Conservation (phyloP, 83 land plant species). For the Thuja plicata region DNA sequence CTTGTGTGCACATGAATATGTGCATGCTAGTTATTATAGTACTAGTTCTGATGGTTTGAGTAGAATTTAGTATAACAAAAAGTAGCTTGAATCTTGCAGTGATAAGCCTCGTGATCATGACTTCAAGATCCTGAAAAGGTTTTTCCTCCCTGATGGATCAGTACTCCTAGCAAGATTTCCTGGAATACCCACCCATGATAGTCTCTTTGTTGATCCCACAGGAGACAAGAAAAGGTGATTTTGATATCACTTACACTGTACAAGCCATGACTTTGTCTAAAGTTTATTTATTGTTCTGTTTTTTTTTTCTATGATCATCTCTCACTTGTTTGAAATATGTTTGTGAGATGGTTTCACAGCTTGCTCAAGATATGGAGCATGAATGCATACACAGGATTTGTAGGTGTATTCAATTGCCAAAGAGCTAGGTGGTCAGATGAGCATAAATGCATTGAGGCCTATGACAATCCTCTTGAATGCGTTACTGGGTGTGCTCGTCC, state of each 20-base stretch:
- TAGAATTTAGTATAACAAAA: background rate
- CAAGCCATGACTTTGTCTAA: background rate
- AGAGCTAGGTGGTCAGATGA: constrained; percentile 67
- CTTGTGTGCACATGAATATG: background rate
- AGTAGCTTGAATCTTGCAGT: constrained; percentile 29
- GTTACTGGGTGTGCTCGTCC: constrained; percentile 31
- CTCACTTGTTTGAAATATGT: background rate
- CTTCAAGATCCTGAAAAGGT: constrained; percentile 63
- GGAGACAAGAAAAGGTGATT: constrained; percentile 62
- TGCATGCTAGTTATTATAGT: background rate
- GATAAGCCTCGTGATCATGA: constrained; percentile 76
- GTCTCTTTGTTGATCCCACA: constrained; percentile 69
- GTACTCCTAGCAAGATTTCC: constrained; percentile 70
- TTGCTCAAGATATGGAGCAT: constrained; percentile 89
- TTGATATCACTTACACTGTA: background rate
- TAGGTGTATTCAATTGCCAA: constrained; percentile 91
- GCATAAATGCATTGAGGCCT: constrained; percentile 19
- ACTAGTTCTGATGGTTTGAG: background rate
- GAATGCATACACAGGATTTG: constrained; percentile 70
- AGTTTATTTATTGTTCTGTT: background rate
- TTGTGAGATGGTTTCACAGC: constrained; percentile 26
- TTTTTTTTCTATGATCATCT: background rate
- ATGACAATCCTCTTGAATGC: constrained; percentile 12
- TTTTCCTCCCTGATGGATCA: constrained; percentile 82
- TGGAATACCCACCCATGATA: constrained; percentile 78